A percentile compares a stretch with the other conserved stretches of the same genome.
Evolutionary conservation across 116 monocot species (phyloP).

Genomic region (Dioscorea cayenensis): DNA sequence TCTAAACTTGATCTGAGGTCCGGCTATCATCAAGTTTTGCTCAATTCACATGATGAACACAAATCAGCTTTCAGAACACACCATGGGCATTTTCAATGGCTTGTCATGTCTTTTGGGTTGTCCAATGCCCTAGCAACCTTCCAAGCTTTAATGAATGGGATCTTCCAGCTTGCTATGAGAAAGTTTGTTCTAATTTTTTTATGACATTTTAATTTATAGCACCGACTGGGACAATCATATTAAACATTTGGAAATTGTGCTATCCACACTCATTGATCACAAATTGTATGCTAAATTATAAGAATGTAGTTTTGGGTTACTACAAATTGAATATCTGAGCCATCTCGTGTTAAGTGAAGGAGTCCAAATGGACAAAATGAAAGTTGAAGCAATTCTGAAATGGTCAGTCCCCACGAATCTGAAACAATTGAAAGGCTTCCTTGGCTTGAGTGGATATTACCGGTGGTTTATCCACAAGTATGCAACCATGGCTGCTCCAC

Average conservation of each 20-base stretch:
- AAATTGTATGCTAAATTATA: background rate
- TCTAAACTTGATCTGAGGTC: background rate
- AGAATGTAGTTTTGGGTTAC: background rate
- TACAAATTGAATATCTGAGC: background rate
- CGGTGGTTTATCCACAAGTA: background rate
- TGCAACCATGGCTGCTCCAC: background rate
- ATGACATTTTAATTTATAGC: slow-evolving; percentile 1
- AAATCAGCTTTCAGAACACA: slow-evolving; percentile 1
- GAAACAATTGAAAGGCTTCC: background rate
- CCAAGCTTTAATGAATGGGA: background rate
- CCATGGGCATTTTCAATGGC: background rate
- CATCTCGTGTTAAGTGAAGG: slow-evolving; percentile 2
- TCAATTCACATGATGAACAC: too few species aligned
- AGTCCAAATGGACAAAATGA: background rate
- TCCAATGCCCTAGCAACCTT: slow-evolving; percentile 1
- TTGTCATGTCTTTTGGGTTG: slow-evolving; percentile 2
- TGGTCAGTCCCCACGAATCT: background rate
- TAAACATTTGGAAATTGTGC: background rate
- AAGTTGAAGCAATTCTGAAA: background rate
- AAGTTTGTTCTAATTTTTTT: slow-evolving; percentile 1
- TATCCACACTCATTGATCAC: background rate
- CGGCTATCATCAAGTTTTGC: slow-evolving; percentile 1
- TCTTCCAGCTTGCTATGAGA: background rate
- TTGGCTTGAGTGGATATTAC: slow-evolving; percentile 9
- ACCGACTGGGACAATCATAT: background rate